A percentile compares a stretch with the other conserved stretches of the same genome.
phyloP scores from a whole-genome alignment of 2,329 filamentous ascomycete genomes.

The Colletotrichum tabaci region DNA sequence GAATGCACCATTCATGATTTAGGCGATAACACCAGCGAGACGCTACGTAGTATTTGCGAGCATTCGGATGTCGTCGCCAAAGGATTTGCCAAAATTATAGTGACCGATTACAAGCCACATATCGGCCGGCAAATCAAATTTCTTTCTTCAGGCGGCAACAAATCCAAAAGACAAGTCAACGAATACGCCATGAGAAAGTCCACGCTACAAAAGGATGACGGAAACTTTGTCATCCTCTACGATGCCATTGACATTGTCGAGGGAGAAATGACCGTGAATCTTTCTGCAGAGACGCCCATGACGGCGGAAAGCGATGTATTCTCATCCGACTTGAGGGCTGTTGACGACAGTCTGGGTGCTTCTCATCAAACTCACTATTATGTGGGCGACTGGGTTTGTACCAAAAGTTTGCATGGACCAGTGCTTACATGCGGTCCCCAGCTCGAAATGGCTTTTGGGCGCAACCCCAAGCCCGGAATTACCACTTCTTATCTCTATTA shows the following conservation, averaged over 20 bases:
- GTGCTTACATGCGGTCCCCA: constrained; percentile 7
- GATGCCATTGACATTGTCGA: background rate
- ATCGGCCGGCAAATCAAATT: background rate
- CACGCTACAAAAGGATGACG: background rate
- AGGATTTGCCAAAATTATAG: background rate
- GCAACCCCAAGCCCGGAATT: constrained; percentile 5
- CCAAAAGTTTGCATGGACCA: background rate
- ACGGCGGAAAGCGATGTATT: background rate
- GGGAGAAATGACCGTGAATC: background rate
- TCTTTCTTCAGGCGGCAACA: background rate
- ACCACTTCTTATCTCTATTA: constrained; percentile 16
- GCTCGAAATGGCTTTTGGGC: background rate
- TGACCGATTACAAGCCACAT: background rate
- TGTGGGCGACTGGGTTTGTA: constrained; percentile 14
- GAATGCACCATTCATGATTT: background rate
- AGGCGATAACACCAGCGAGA: background rate
- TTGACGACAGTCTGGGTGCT: background rate
- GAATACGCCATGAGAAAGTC: background rate
- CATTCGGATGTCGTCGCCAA: background rate
- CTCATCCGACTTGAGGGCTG: background rate
- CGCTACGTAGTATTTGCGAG: background rate
- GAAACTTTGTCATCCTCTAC: background rate
- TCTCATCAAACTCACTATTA: background rate
- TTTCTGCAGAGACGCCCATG: background rate
- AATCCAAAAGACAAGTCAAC: background rate